These are phyloP conservation scores for Oidiodendron maius DNA, from an alignment of 495 filamentous ascomycete species.

Conservation along the genomic window DNA sequence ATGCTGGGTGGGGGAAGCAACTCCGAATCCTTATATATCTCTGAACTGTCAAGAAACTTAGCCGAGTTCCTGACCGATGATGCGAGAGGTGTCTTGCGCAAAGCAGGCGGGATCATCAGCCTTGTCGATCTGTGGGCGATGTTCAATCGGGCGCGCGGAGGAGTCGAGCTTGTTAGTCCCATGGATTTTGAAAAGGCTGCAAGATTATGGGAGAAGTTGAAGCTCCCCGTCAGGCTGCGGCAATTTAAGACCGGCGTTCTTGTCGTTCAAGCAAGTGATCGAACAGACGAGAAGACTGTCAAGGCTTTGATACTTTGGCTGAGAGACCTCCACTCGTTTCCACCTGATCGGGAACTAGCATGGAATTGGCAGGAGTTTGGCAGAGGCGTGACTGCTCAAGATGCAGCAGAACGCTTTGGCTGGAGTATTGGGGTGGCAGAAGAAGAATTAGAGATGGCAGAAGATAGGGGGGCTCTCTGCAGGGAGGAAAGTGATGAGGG, in stretches of 20 bases:
- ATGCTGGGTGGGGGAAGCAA: conserved; percentile 48
- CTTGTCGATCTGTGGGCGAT: conserved; percentile 95
- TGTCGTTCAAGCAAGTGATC: conserved; percentile 82
- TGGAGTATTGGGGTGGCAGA: conserved; percentile 98
- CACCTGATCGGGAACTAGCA: conserved; percentile 53
- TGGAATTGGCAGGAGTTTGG: conserved; percentile 80
- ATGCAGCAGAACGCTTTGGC: conserved; percentile 83
- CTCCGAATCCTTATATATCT: conserved; percentile 50
- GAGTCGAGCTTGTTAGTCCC: conserved; percentile 90
- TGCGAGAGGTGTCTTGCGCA: conserved; percentile 67
- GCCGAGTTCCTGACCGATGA: conserved; percentile 96
- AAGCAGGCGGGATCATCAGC: conserved; percentile 88
- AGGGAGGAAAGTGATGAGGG: conserved; percentile 82
- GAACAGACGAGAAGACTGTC: conserved; percentile 88
- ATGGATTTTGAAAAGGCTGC: conserved; percentile 89
- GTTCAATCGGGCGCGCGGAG: conserved; percentile 92
- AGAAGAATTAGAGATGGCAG: conserved; percentile 96
- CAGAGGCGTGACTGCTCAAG: conserved; percentile 80
- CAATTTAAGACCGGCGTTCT: conserved; percentile 88
- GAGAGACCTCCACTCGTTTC: conserved; percentile 58
- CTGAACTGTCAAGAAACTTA: conserved; percentile 82
- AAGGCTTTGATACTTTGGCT: conserved; percentile 72
- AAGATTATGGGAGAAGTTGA: conserved; percentile 79
- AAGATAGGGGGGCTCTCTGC: conserved; percentile 76
- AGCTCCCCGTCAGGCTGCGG: conserved; percentile 77